Evolutionary conservation across 2,329 filamentous ascomycete species (phyloP), one percentile per base, ranked within the genome.

Genomic region (Didymella segeticola): DNA sequence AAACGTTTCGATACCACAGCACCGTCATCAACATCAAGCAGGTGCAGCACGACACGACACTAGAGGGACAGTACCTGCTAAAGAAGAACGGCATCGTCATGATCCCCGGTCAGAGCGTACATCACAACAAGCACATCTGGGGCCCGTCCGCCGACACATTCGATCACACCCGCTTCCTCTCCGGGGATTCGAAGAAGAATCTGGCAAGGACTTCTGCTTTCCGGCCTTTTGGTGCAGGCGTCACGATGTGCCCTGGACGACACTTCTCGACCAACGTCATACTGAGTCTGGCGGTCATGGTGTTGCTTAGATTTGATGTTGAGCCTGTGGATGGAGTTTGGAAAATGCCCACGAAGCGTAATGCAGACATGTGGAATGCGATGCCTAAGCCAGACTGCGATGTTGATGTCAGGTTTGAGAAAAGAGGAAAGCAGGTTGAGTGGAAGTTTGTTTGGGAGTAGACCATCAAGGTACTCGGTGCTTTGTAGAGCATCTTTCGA

Each of bases 1-100:
- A 81, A 56, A 71, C 71, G 2, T 68, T 80, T 8, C 75, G 79
- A 3, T 67, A 69, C 41, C 65, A 71, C 37, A 72, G 71, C 20
- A 74, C 74, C 23, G 75, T 75, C 3, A 70, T 72, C 29, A 77
- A 74, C 33, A 60, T 67, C 37, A 71, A 77, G 14, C 53, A 71
- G 36, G 74, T 77, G 3, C 66, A 70, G 42, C 57, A 76, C 26
- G 75, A 78, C 41, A 70, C 66, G 1, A 47, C 69, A 3, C 62
- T 78, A 1, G 53, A 56, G 9, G 53, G 64, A 11, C 50, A 64
- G 29, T 77, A 70, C 41, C 60, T 75, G 2, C 66, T 78, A 6
- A 74, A 74, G 53, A 75, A 77, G 47, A 68, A 64, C 10, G 57
- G 49, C 4, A 70, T 70, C 2, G 23, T 77, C 0, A 70, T 76